These are phyloP conservation scores for Psilocybe mexicana DNA, from an alignment of 1,284 basidiomycete species.

Conservation along the genomic window DNA sequence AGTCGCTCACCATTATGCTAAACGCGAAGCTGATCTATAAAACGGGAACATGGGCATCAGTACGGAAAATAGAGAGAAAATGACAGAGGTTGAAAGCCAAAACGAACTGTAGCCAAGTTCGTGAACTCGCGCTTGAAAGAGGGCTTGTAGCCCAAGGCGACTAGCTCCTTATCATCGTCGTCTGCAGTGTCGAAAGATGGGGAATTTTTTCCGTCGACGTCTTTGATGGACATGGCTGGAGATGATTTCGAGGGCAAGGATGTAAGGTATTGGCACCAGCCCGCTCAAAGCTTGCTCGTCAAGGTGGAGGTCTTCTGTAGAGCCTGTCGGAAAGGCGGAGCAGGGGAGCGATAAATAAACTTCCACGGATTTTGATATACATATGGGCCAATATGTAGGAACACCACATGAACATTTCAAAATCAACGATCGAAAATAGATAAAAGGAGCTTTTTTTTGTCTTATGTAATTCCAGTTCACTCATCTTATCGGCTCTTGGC, in stretches of 20 bases:
- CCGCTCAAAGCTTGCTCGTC: constrained; percentile 3
- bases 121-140: constrained; percentile 84
- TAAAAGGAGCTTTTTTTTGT: background rate
- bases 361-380: constrained; percentile 10
- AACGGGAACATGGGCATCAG: background rate
- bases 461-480: background rate
- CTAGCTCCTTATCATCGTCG: constrained; percentile 67
- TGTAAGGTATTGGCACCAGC: background rate
- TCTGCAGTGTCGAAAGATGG: constrained; percentile 28
- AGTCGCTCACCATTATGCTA: constrained; percentile 62
- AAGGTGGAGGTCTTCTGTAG: constrained; percentile 8
- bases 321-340: constrained; percentile 3
- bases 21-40: constrained; percentile 74
- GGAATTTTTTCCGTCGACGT: constrained; percentile 20
- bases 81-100: background rate
- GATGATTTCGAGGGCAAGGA: constrained; percentile 5
- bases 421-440: constrained; percentile 7
- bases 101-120: constrained; percentile 69
- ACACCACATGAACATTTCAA: constrained; percentile 5
- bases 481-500: too few relatives aligned
- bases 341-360: background rate
- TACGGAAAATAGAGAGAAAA: background rate
- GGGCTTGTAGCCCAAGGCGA: constrained; percentile 72
- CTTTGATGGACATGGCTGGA: constrained; percentile 19
- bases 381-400: constrained; percentile 12